Percentiles rank a stretch among this genome's conserved stretches.
These are phyloP conservation scores for Astrothelium macrocarpum DNA, from an alignment of 495 filamentous ascomycete species.

Conservation along the genomic window DNA sequence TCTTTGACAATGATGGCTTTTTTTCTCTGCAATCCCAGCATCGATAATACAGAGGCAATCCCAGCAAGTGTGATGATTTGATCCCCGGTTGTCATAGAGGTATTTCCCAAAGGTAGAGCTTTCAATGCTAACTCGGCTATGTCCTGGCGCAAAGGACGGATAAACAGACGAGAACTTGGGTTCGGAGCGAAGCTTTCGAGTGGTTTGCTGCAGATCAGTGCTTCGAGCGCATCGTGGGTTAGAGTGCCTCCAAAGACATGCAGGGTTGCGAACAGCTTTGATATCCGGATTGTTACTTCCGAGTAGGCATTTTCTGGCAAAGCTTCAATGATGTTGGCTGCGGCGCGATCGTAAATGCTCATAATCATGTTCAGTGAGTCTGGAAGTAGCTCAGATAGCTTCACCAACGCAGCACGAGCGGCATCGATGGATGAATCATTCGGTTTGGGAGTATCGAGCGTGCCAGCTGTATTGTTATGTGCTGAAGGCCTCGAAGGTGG, in stretches of 20 bases:
- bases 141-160: constrained; percentile 50
- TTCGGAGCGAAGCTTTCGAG: constrained; percentile 4
- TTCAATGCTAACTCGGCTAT: constrained; percentile 61
- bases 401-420: constrained; percentile 39
- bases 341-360: constrained; percentile 66
- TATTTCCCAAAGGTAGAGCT: constrained; percentile 49
- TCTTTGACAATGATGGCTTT: constrained; percentile 81
- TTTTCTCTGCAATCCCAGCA: constrained; percentile 69
- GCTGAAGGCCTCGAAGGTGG: not conserved
- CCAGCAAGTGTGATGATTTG: constrained; percentile 69
- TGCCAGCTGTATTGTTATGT: not conserved
- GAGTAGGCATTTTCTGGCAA: constrained; percentile 72
- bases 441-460: not conserved
- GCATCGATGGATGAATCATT: not conserved
- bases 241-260: constrained; percentile 60
- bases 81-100: constrained; percentile 46
- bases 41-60: constrained; percentile 69
- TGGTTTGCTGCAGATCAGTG: constrained; percentile 6
- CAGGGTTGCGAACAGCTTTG: constrained; percentile 60
- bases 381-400: constrained; percentile 53
- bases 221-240: constrained; percentile 52
- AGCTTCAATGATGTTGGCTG: constrained; percentile 67
- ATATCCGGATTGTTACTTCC: constrained; percentile 71
- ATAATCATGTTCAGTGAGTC: constrained; percentile 75
- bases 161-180: constrained; percentile 34